Percentiles rank a stretch among this genome's conserved stretches.
These are phyloP conservation scores for Aristolochia contorta DNA, from an alignment of 164 flowering plant species.

Conservation along the genomic window DNA sequence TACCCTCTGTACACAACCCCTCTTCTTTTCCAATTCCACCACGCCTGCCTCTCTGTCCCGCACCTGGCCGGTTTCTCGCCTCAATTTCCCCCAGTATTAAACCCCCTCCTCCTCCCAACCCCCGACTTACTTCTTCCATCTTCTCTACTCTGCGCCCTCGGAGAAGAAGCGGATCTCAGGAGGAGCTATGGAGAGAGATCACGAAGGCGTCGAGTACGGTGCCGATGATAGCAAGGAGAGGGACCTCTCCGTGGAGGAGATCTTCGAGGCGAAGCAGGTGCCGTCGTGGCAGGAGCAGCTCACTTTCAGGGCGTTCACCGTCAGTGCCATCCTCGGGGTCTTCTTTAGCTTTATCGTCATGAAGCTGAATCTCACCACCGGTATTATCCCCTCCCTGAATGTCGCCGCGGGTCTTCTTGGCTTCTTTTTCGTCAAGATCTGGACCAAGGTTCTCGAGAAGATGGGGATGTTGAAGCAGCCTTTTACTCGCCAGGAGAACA, in stretches of 20 bases:
- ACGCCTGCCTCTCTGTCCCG: too few relatives aligned
- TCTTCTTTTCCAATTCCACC: too few relatives aligned
- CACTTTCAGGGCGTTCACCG: slow-evolving; percentile 35
- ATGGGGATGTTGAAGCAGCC: slow-evolving; percentile 37
- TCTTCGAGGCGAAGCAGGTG: slow-evolving; percentile 24
- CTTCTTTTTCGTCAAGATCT: slow-evolving; percentile 35
- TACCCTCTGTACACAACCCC: too few relatives aligned
- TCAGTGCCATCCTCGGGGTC: slow-evolving; percentile 30
- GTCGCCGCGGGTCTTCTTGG: slow-evolving; percentile 67
- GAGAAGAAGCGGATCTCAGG: too few relatives aligned
- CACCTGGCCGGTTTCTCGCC: too few relatives aligned
- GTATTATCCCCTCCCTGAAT: slow-evolving; percentile 56
- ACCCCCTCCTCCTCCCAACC: too few relatives aligned
- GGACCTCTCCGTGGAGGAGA: slow-evolving; percentile 17
- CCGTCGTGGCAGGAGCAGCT: slow-evolving; percentile 47
- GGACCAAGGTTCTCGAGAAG: slow-evolving; percentile 26
- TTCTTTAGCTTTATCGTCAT: slow-evolving; percentile 48
- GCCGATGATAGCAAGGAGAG: background rate
- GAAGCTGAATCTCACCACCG: slow-evolving; percentile 61
- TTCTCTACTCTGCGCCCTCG: too few relatives aligned
- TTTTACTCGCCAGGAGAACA: slow-evolving; percentile 67
- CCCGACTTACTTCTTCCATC: too few relatives aligned
- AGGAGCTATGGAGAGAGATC: background rate
- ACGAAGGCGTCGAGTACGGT: background rate
- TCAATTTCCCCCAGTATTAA: too few relatives aligned